phyloP scores from a whole-genome alignment of 768 basidiomycete genomes.

The Roridomyces roridus region DNA sequence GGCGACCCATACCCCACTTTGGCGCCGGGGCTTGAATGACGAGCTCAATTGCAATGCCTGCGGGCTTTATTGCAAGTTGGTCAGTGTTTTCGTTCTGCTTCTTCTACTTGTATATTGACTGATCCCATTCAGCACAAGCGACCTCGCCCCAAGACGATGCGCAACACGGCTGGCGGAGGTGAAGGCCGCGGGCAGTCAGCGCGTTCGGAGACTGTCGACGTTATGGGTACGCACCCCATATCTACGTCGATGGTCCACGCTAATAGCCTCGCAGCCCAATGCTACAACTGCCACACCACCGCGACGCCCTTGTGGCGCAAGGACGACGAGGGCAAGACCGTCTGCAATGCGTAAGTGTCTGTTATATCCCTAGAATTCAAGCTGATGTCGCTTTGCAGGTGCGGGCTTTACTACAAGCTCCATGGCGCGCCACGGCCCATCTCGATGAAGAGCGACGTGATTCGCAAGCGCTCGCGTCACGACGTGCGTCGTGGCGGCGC shows the following conservation, averaged over 20 bases:
- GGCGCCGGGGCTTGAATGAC: conserved; percentile 86
- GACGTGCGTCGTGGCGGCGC: conserved; percentile 69
- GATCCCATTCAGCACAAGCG: conserved; percentile 70
- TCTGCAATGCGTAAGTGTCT: conserved; percentile 84
- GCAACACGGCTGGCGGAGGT: conserved; percentile 74
- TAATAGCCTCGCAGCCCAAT: conserved; percentile 64
- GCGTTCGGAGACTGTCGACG: conserved; percentile 74
- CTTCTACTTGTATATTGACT: no score
- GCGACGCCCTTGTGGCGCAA: conserved; percentile 91
- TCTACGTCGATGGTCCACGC: conserved; percentile 33
- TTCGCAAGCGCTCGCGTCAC: conserved; percentile 85
- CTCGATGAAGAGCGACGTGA: conserved; percentile 91
- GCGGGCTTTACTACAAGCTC: conserved; percentile 85
- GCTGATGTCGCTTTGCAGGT: conserved; percentile 47
- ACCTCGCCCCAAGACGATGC: conserved; percentile 88
- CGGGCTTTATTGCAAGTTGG: conserved; percentile 86
- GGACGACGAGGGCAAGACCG: conserved; percentile 90
- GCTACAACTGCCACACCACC: conserved; percentile 90
- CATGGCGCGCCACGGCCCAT: conserved; percentile 87
- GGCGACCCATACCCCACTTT: conserved; percentile 87
- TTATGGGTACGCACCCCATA: conserved; percentile 59
- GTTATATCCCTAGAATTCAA: background rate
- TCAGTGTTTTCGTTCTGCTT: conserved; percentile 38
- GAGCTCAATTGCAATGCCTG: conserved; percentile 92
- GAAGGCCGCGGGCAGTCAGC: conserved; percentile 70